Base-by-base conservation (phyloP, 345 rosid species). In the Kernera saxatilis region DNA sequence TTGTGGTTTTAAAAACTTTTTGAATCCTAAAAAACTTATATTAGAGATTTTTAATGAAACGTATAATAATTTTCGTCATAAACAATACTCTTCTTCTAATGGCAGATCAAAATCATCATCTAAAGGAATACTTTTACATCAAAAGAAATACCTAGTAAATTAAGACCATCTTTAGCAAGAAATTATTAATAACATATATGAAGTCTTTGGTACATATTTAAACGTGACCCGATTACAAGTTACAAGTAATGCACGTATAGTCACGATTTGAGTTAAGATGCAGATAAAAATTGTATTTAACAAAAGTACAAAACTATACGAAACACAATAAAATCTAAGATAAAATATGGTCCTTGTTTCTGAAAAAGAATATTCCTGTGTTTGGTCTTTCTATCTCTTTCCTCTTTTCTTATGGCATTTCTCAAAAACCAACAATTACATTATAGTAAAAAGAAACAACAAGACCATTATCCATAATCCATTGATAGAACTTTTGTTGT, bases 301-400 rank as follows among this genome's bases (percentile, higher is more conserved):
- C 74, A 13, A 35, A 58, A 46, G 44, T 43, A 43, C 26, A 52
- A 48, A 48, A 58, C 37, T 46, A 57, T 46, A 12, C 15, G 21
- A 49, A 57, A 57, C 74, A 26, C 58, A 46, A 46, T 59, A 37
- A 39, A 19, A 70, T 58, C 59, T 58, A 8, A 41, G 56, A 45
- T 12, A 57, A 33, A 46, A 51, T 58, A 51, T 58, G 75, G 75
- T 71, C 59, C 75, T 19, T 26, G 6, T 26, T 37, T 27, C 52
- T 39, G 32, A 6, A 37, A 53, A 36, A 51, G 60, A 70, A 59
- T 70, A 70, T 60, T 60, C 68, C 18, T 25, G 8, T n/a, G 9
- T 44, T 32, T 27, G 25, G 17, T 41, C 51, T 41, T 14, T 54
- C n/a, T 9, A 29, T 40, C 14, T 27, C 27, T 39, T 52, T 14